These are phyloP conservation scores for Kitagawia praeruptora DNA, from an alignment of 129 eudicot genomes.

Conservation along the genomic window DNA sequence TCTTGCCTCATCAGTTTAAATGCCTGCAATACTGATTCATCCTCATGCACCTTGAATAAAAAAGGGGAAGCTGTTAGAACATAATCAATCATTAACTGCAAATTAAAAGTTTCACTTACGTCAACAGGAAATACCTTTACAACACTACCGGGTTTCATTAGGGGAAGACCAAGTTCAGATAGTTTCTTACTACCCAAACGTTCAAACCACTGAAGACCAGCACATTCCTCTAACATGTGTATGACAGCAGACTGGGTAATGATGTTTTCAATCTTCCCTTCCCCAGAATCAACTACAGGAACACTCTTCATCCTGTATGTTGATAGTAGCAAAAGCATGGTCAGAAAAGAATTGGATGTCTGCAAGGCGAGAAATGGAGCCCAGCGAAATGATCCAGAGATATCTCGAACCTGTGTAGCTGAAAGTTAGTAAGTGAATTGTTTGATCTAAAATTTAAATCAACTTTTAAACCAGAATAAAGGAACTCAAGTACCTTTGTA, in stretches of 20 bases:
- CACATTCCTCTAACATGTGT: constrained; percentile 87
- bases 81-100: neutral
- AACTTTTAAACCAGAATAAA: neutral
- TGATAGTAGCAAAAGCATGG: constrained; percentile 86
- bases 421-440: constrained; percentile 1
- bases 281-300: constrained; percentile 86
- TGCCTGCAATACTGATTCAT: constrained; percentile 90
- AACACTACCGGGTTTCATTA: constrained; percentile 48
- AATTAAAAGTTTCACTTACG: neutral
- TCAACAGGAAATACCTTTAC: constrained; percentile 38
- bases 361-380: constrained; percentile 97
- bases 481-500: constrained; percentile 43
- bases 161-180: constrained; percentile 78
- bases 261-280: constrained; percentile 62
- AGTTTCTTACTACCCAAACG: constrained; percentile 76
- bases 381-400: constrained; percentile 93
- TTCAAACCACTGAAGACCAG: constrained; percentile 86
- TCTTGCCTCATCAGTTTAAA: constrained; percentile 76
- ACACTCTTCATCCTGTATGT: constrained; percentile 93
- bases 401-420: constrained; percentile 62
- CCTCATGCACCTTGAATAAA: constrained; percentile 61
- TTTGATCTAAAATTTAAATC: neutral
- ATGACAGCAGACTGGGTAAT: constrained; percentile 90
- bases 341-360: constrained; percentile 78
- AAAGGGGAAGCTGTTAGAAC: neutral